Evolutionary conservation across 2,329 filamentous ascomycete species (phyloP).

Genomic region (Colletotrichum godetiae): DNA sequence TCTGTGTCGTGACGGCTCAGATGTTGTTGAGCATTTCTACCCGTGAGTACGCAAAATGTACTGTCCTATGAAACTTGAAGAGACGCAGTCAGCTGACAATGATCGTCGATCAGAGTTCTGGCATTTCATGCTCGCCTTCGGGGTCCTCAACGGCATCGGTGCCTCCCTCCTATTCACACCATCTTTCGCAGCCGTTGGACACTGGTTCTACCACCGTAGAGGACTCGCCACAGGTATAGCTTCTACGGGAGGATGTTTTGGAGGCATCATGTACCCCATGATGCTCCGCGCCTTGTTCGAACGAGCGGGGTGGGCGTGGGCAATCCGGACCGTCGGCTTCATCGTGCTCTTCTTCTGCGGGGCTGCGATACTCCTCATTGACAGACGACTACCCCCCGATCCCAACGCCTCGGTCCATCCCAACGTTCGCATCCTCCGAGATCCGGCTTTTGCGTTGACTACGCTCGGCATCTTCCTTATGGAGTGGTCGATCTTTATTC

Average conservation of each 20-base stretch:
- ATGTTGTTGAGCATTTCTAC: conserved; percentile 79
- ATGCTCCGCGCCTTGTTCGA: conserved; percentile 52
- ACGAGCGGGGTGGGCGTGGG: conserved; percentile 48
- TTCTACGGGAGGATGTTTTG: conserved; percentile 77
- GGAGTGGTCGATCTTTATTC: conserved; percentile 81
- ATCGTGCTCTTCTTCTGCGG: conserved; percentile 56
- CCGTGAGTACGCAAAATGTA: conserved; percentile 49
- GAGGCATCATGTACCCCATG: conserved; percentile 74
- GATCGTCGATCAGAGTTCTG: conserved; percentile 69
- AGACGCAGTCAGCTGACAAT: background rate
- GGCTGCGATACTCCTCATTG: conserved; percentile 60
- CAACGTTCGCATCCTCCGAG: conserved; percentile 73
- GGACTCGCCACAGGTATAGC: conserved; percentile 86
- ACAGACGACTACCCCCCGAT: conserved; percentile 70
- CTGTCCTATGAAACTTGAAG: background rate
- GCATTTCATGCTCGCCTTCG: conserved; percentile 87
- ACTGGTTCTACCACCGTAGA: conserved; percentile 73
- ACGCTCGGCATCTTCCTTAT: conserved; percentile 76
- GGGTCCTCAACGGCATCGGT: conserved; percentile 78
- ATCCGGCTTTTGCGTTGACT: conserved; percentile 71
- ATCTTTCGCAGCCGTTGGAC: conserved; percentile 80
- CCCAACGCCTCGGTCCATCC: conserved; percentile 68
- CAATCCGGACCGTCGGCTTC: conserved; percentile 60
- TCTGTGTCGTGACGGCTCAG: conserved; percentile 70
- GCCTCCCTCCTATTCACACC: conserved; percentile 87